Evolutionary conservation across 192 early-diverging fungal genomes (phyloP).

Genomic region (Podila epigama): DNA sequence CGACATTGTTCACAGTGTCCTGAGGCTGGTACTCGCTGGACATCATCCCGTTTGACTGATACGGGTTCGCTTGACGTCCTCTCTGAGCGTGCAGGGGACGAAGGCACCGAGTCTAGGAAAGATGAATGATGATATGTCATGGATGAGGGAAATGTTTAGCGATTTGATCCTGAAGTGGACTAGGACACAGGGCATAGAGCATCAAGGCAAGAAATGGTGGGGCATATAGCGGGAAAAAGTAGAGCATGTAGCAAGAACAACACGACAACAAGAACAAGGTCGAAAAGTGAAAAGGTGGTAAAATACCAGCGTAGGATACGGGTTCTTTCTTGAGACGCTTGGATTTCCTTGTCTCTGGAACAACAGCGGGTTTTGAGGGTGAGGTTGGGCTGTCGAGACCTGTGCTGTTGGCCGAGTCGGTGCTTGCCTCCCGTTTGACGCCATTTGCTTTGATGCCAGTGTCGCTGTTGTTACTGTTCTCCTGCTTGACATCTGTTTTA

Average conservation of each 20-base stretch:
- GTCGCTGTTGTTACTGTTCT: background rate
- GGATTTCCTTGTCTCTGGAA: slow-evolving; percentile 34
- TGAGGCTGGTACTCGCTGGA: slow-evolving; percentile 6
- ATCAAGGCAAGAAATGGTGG: too few species aligned
- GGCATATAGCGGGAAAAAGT: too few species aligned
- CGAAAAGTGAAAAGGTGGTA: background rate
- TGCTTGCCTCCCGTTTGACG: slow-evolving; percentile 30
- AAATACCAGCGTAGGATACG: slow-evolving; percentile 23
- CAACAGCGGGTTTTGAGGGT: slow-evolving; percentile 25
- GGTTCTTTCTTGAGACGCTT: slow-evolving; percentile 47
- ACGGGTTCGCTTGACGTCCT: slow-evolving; percentile 24
- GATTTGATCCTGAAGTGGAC: background rate
- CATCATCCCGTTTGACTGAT: slow-evolving; percentile 4
- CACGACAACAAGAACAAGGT: too few species aligned
- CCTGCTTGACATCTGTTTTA: too few species aligned
- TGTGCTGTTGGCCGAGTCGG: slow-evolving; percentile 10
- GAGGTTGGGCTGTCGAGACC: slow-evolving; percentile 18
- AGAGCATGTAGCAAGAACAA: too few species aligned
- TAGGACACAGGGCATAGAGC: too few species aligned
- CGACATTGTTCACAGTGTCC: slow-evolving; percentile 54
- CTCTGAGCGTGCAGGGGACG: slow-evolving; percentile 37
- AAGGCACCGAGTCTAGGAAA: slow-evolving; percentile 18
- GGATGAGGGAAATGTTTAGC: background rate
- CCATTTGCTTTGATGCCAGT: background rate
- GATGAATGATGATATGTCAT: background rate